Base-by-base conservation (phyloP, 805 yeast species). In the Candida dajiaensis region DNA sequence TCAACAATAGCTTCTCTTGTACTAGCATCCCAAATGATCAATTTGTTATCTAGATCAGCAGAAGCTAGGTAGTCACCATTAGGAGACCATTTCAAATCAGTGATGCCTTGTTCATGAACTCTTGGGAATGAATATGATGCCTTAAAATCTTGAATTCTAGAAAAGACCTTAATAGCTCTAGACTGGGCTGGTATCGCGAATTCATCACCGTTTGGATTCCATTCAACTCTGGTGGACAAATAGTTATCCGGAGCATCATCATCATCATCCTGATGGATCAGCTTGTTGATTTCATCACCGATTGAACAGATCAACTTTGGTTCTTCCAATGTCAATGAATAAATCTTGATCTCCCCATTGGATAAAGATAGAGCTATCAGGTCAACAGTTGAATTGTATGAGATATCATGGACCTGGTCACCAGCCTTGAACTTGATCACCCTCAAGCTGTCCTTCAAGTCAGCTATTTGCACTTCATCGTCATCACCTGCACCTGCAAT, bases 121-220 rank as follows among this genome's bases (percentile, higher is more conserved):
- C 60, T 62, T 16, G 56, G 53, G 15, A 59, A 59, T 4, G 58
- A 39, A 39, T 43, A 55, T 6, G 28, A 25, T 16, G 52, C 43
- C 12, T 33, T 13, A 38, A 51, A 57, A 15, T 52, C 54, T 11
- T 46, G 26, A 4, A 45, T 26, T 22, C 55, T 41, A 11, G 59
- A 51, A 42, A 66, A 79, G 0, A 78, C 69, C 43, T 71, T 71
- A 41, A 83, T 70, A 3, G 71, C 65, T 40, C 70, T 67, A 19
- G 72, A 66, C 33, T 70, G 66, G 7, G 83, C 68, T 2, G 95
- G 89, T 18, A 87, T 57, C 2, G 89, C 88, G 41, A 89, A 69
- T n/a, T 70, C 62, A 44, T 77, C 77, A 16, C 95, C 95, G 44
- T 74, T 71, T 2, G 84, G 77, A 47, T 80, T 77, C 96, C 96